phyloP scores from a whole-genome alignment of 768 basidiomycete genomes.

The Xerocomus brunneocitrinus region DNA sequence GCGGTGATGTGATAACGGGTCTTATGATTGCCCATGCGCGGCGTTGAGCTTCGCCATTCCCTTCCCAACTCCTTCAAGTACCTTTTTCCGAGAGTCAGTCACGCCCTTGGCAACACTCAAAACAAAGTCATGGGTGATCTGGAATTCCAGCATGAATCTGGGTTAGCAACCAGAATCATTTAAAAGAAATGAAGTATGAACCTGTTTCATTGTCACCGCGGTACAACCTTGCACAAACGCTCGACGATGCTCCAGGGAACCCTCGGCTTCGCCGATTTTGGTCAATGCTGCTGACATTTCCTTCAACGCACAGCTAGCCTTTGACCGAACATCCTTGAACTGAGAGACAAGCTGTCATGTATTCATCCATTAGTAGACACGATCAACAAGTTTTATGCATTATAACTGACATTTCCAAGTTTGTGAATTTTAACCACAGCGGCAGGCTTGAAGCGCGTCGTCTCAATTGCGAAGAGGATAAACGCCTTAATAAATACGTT shows the following conservation, averaged over 20 bases:
- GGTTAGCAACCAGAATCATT: not conserved
- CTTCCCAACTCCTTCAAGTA: slow-evolving; percentile 66
- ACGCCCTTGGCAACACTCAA: slow-evolving; percentile 58
- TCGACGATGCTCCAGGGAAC: slow-evolving; percentile 48
- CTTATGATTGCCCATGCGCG: slow-evolving; percentile 32
- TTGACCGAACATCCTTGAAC: slow-evolving; percentile 58
- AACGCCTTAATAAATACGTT: slow-evolving; percentile 49
- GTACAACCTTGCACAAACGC: slow-evolving; percentile 49
- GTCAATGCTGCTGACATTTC: slow-evolving; percentile 53
- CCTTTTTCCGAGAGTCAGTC: slow-evolving; percentile 66
- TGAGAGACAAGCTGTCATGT: slow-evolving; percentile 55
- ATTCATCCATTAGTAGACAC: slow-evolving; percentile 5
- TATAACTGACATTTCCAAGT: slow-evolving; percentile 55
- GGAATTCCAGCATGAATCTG: not conserved
- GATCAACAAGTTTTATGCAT: not conserved
- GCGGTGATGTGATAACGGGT: not conserved
- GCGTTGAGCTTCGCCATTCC: slow-evolving; percentile 55
- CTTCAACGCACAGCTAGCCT: slow-evolving; percentile 48
- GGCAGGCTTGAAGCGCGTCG: slow-evolving; percentile 65
- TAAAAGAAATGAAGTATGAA: slow-evolving; percentile 15
- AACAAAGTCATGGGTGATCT: slow-evolving; percentile 67
- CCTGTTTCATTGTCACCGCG: slow-evolving; percentile 35
- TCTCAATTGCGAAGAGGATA: slow-evolving; percentile 65
- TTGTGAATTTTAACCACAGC: slow-evolving; percentile 71
- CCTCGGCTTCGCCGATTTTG: slow-evolving; percentile 48